Base-by-base conservation (phyloP, 2,329 filamentous ascomycete species). In the Aurifilum marmelostoma region DNA sequence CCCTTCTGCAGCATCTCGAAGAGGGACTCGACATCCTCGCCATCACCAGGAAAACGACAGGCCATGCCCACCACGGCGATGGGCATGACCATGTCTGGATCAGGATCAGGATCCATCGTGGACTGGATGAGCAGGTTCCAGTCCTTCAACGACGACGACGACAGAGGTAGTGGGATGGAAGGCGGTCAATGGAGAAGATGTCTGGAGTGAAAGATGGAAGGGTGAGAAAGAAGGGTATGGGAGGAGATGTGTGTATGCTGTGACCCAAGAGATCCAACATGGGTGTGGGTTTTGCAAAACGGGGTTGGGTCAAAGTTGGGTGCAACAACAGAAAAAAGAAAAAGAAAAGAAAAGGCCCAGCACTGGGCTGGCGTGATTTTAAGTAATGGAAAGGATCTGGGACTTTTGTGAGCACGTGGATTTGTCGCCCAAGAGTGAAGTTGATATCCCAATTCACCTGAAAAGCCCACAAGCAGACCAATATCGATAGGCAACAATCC, bases 61-160 rank as follows among this genome's bases (percentile, higher is more conserved):
- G 89, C 86, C 83, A 90, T 88, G 71, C 89, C 89, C 59, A 91
- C 85, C 69, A 92, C 91, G 71, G 89, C 89, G 74, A 92, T 87
- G 76, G 89, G 69, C 62, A 69, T 39, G 32, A 71, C 67, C 32
- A 63, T 65, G 43, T 71, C 69, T 32, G 62, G 61, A 14, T 71
- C 67, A 39, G n/a, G 6, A 47, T 62, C 16, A 2, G 52, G 34
- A 41, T 47, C 60, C 66, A 67, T 67, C 9, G 14, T 47, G 66
- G 11, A 16, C 24, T 41, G 54, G 27, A 14, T 66, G 39, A 43
- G 18, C 14, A 16, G 34, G 18, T 34, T 27, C 59, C 9, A 18
- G 27, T 16, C 14, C 27, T 32, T 21, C 27, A 29, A n/a, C 11
- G 21, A 63, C 8, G 21, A 63, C 8, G 34, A 34, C 8, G 21